phyloP scores from a whole-genome alignment of 1,139 yeast species.

The Saccharomycopsis hybrid region DNA sequence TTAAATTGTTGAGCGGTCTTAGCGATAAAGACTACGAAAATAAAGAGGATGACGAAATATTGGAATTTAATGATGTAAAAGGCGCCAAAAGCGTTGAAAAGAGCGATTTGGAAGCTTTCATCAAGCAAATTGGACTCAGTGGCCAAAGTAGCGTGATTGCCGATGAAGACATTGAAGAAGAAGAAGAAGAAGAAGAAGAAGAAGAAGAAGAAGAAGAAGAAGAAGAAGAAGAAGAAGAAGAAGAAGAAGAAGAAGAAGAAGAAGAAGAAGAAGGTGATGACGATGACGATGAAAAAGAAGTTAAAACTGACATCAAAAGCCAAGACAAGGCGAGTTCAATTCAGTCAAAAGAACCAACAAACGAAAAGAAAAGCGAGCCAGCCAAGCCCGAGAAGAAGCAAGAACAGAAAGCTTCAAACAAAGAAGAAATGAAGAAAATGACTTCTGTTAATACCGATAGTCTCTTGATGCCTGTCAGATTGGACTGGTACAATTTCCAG shows the following conservation, averaged over 20 bases:
- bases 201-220: not conserved
- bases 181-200: constrained; percentile 22
- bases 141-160: constrained; percentile 34
- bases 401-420: constrained; percentile 11
- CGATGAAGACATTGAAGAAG: constrained; percentile 33
- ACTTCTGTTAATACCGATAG: constrained; percentile 52
- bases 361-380: constrained; percentile 21
- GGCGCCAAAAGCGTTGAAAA: constrained; percentile 42
- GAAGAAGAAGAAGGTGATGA: not conserved
- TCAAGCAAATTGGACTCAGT: constrained; percentile 63
- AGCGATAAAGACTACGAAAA: constrained; percentile 48
- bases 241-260: not conserved
- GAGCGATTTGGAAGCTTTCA: constrained; percentile 55
- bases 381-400: constrained; percentile 13
- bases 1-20: constrained; percentile 47
- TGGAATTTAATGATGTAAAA: constrained; percentile 43
- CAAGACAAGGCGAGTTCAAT: constrained; percentile 23
- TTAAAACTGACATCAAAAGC: not conserved
- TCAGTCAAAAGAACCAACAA: constrained; percentile 18
- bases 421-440: constrained; percentile 44
- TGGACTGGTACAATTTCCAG: constrained; percentile 69
- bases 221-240: not conserved
- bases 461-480: constrained; percentile 53
- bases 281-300: not conserved
- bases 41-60: constrained; percentile 36